Percentiles rank a stretch among this genome's conserved stretches.
phyloP scores from a whole-genome alignment of 225 moss, liverwort and hornwort genomes.

The Anthoceros angustus region DNA sequence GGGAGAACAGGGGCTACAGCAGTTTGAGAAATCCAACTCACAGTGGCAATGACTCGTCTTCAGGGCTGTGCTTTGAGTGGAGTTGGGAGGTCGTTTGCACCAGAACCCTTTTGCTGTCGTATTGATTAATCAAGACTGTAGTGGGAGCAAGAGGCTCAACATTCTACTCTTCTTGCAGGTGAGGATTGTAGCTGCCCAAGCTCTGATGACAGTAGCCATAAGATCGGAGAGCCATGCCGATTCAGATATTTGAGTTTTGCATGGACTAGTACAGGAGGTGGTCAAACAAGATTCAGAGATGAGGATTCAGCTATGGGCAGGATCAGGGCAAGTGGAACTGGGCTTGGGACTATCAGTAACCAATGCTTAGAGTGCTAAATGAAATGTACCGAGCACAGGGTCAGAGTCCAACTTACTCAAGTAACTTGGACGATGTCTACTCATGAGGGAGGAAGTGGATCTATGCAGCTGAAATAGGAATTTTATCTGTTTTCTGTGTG shows the following conservation, averaged over 20 bases:
- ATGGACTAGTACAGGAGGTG: constrained; percentile 80
- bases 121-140: neutral
- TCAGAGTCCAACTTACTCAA: constrained; percentile 85
- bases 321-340: constrained; percentile 98
- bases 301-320: constrained; percentile 86
- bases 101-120: neutral
- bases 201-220: constrained; percentile 88
- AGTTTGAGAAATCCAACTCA: constrained; percentile 96
- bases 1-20: constrained; percentile 99
- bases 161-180: constrained; percentile 32
- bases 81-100: constrained; percentile 70
- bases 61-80: constrained; percentile 94
- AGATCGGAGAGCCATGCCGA: constrained; percentile 97
- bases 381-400: constrained; percentile 95
- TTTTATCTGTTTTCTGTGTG: too few species aligned
- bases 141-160: neutral
- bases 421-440: constrained; percentile 19
- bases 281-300: constrained; percentile 63
- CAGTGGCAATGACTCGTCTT: constrained; percentile 85
- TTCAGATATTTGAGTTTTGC: constrained; percentile 97
- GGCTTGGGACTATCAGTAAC: constrained; percentile 92
- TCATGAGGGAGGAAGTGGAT: too few species aligned
- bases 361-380: constrained; percentile 94
- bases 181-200: constrained; percentile 91
- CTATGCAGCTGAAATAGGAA: too few species aligned